Percentiles rank a stretch among this genome's conserved stretches.
phyloP scores from a whole-genome alignment of 1,139 yeast genomes.

The Blastobotrys ciferrii region DNA sequence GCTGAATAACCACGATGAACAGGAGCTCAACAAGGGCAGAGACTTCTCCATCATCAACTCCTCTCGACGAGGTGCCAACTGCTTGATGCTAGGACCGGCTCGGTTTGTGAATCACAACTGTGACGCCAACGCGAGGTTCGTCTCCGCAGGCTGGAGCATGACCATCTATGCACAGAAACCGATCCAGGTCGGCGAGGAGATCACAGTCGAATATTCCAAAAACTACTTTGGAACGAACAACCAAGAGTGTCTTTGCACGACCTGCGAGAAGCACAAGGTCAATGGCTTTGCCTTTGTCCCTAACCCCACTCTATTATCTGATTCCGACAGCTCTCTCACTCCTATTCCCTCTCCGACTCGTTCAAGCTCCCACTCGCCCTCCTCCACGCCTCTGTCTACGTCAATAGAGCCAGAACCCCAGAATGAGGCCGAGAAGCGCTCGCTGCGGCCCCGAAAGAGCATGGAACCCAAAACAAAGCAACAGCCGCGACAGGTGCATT shows the following conservation, averaged over 20 bases:
- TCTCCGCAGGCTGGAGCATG: constrained; percentile 34
- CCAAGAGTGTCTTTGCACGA: constrained; percentile 45
- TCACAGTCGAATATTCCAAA: constrained; percentile 45
- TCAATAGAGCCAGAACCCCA: constrained; percentile 24
- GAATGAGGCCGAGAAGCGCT: constrained; percentile 8
- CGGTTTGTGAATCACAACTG: constrained; percentile 51
- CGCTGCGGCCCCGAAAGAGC: constrained; percentile 18
- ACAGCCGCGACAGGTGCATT: background rate
- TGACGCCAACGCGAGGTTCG: constrained; percentile 42
- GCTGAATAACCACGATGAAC: constrained; percentile 39
- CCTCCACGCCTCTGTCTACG: constrained; percentile 10
- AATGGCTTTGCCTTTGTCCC: constrained; percentile 24
- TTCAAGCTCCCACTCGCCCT: background rate
- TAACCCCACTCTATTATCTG: constrained; percentile 9
- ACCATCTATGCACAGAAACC: constrained; percentile 37
- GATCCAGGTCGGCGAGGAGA: constrained; percentile 46
- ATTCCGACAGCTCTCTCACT: constrained; percentile 5
- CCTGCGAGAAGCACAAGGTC: constrained; percentile 40
- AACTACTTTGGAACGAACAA: constrained; percentile 45
- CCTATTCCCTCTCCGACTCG: constrained; percentile 11
- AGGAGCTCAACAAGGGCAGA: constrained; percentile 29
- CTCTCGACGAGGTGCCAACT: constrained; percentile 36
- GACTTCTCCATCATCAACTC: constrained; percentile 47
- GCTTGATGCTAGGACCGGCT: constrained; percentile 49
- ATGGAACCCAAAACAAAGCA: constrained; percentile 6